Evolutionary conservation across 2,329 filamentous ascomycete genomes (phyloP).

Genomic region (Colletotrichum sp.): DNA sequence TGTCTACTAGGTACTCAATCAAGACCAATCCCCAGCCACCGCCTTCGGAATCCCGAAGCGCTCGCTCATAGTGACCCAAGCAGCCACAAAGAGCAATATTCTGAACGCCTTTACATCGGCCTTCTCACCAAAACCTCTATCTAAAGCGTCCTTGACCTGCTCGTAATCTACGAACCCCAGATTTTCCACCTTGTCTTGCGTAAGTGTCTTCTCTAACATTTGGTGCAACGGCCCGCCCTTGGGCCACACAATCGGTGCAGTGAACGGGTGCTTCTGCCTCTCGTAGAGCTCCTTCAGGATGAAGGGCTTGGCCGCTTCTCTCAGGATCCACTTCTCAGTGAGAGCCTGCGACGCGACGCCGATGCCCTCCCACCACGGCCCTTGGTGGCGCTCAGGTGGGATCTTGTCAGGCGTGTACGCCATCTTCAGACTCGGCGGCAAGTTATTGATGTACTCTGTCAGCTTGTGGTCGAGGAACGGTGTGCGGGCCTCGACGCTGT

Average conservation of each 20-base stretch:
- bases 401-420: not conserved
- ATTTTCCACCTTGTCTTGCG: conserved; percentile 36
- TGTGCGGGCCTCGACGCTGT: conserved; percentile 36
- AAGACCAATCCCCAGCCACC: not conserved
- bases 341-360: conserved; percentile 24
- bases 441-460: conserved; percentile 29
- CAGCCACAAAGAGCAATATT: not conserved
- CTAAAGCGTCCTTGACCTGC: conserved; percentile 36
- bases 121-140: conserved; percentile 40
- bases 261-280: conserved; percentile 52
- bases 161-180: conserved; percentile 45
- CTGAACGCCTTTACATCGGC: conserved; percentile 26
- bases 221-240: conserved; percentile 46
- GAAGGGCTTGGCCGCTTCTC: conserved; percentile 37
- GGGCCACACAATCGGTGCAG: conserved; percentile 46
- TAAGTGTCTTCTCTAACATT: conserved; percentile 33
- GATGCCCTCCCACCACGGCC: conserved; percentile 3
- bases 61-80: not conserved
- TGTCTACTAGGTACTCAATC: not conserved
- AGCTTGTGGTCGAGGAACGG: conserved; percentile 38
- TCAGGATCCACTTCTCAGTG: conserved; percentile 54
- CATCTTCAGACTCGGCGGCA: not conserved
- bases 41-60: not conserved
- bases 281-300: conserved; percentile 55
- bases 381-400: not conserved